These are phyloP conservation scores for Butyriboletus pseudospeciosus DNA, from an alignment of 1,284 basidiomycete species.

Conservation along the genomic window DNA sequence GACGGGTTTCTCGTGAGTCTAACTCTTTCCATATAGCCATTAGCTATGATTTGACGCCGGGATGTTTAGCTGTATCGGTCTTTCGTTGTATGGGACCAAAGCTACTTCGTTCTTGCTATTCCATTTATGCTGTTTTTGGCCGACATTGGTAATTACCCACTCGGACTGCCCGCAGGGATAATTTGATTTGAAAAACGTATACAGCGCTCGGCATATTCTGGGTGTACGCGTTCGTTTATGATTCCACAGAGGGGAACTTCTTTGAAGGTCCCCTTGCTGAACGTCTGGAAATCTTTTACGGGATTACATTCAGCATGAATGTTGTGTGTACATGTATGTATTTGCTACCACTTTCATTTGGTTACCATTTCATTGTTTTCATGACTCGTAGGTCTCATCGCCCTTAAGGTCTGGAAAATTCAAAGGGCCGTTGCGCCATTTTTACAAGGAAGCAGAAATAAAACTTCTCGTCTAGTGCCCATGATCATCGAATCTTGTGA, in stretches of 20 bases:
- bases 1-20: constrained; percentile 19
- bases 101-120: background rate
- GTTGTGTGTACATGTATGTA: constrained; percentile 18
- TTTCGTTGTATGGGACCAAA: constrained; percentile 23
- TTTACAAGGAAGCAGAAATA: background rate
- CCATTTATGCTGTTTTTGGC: constrained; percentile 19
- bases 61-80: constrained; percentile 24
- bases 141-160: constrained; percentile 14
- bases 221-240: constrained; percentile 16
- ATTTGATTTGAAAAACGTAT: background rate
- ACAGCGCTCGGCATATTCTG: constrained; percentile 15
- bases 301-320: constrained; percentile 18
- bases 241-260: constrained; percentile 1
- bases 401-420: constrained; percentile 17
- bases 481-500: constrained; percentile 19
- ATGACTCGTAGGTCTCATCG: constrained; percentile 13
- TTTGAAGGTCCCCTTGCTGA: constrained; percentile 4
- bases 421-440: constrained; percentile 9
- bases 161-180: background rate
- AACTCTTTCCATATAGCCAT: background rate
- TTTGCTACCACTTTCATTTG: background rate
- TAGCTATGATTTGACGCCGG: background rate
- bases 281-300: constrained; percentile 13
- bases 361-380: background rate
- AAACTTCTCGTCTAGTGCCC: constrained; percentile 7